Base-by-base conservation (phyloP, 148 eudicot species). In the Fallopia convolvulus region DNA sequence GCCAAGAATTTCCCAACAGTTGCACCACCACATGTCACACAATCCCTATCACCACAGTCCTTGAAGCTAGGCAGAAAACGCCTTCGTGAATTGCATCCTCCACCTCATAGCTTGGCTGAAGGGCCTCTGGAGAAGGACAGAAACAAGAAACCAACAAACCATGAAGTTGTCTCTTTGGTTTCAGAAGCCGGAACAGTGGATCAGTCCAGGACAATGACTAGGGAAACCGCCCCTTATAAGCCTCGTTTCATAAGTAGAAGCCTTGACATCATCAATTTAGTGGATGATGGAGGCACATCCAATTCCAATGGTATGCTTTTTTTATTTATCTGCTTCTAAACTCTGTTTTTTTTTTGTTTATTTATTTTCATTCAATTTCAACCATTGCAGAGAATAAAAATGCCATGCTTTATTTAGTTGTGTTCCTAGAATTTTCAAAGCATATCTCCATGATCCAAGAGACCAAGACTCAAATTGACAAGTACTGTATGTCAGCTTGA, bases 1-100 rank as follows among this genome's bases (percentile, higher is more conserved):
- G 90, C 98, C 76, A 96, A 90, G 79, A 82, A 83, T 77, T 90
- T 90, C 23, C 98, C 97, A 44, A 77, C 78, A 66, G 65, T 93
- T 79, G 79, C 88, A 39, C 47, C 84, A 56, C 72, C 90, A 46
- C 79, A 72, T 26, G 78, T 75, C 75, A 85, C 82, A 72, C 78
- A 75, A 76, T 83, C 86, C 12, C 90, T 95, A 1, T 80, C 84
- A 47, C 76, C 80, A 55, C 88, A 91, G 83, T 42, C 87, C 42
- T 83, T 88, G 78, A 84, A 68, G 46, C 80, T 79, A 72, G 70
- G 88, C 79, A 84, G 84, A 74, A 86, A 87, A 83, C 87, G 87
- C 48, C 71, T 77, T 77, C 80, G 76, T 81, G 88, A 82, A 78
- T 84, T 78, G 85, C 88, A 80, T 74, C 85, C 78, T 39, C 85